Percentiles rank a stretch among this genome's conserved stretches.
Evolutionary conservation across 1,139 yeast species (phyloP).

Genomic region (Candida pseudoviswanathii): DNA sequence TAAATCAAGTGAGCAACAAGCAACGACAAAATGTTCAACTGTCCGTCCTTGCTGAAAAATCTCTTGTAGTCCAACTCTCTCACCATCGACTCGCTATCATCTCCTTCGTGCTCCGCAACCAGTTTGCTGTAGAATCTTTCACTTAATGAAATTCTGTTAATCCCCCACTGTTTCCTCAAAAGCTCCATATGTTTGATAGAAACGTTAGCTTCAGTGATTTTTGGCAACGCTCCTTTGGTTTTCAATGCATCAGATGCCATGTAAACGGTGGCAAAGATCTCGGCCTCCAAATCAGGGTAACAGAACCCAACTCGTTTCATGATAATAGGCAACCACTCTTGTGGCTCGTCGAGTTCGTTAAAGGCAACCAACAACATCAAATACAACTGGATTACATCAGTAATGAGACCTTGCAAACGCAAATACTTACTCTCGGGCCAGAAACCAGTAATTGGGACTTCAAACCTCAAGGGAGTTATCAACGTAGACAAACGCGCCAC

Average conservation of each 20-base stretch:
- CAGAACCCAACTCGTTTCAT: slow-evolving; percentile 36
- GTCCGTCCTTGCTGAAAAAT: slow-evolving; percentile 38
- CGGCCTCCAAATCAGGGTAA: slow-evolving; percentile 31
- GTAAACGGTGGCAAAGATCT: slow-evolving; percentile 32
- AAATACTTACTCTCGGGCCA: slow-evolving; percentile 38
- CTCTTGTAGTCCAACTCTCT: slow-evolving; percentile 26
- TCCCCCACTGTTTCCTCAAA: slow-evolving; percentile 35
- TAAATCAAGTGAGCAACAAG: slow-evolving; percentile 36
- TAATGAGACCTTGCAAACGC: slow-evolving; percentile 26
- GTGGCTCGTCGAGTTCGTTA: slow-evolving; percentile 30
- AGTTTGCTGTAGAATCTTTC: slow-evolving; percentile 27
- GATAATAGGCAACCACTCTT: slow-evolving; percentile 30
- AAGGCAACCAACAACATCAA: slow-evolving; percentile 26
- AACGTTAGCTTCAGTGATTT: slow-evolving; percentile 35
- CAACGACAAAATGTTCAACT: slow-evolving; percentile 30
- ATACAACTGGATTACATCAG: slow-evolving; percentile 34
- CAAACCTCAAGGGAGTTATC: slow-evolving; percentile 30
- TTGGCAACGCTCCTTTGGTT: slow-evolving; percentile 32
- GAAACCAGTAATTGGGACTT: slow-evolving; percentile 33
- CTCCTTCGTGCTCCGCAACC: background rate
- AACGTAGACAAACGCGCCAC: slow-evolving; percentile 26
- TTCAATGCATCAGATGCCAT: slow-evolving; percentile 36
- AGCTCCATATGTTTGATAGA: slow-evolving; percentile 35
- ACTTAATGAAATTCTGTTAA: slow-evolving; percentile 24
- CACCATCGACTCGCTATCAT: slow-evolving; percentile 20